Base-by-base conservation (phyloP, 192 early-diverging fungal species). In the Dissophora ornata region DNA sequence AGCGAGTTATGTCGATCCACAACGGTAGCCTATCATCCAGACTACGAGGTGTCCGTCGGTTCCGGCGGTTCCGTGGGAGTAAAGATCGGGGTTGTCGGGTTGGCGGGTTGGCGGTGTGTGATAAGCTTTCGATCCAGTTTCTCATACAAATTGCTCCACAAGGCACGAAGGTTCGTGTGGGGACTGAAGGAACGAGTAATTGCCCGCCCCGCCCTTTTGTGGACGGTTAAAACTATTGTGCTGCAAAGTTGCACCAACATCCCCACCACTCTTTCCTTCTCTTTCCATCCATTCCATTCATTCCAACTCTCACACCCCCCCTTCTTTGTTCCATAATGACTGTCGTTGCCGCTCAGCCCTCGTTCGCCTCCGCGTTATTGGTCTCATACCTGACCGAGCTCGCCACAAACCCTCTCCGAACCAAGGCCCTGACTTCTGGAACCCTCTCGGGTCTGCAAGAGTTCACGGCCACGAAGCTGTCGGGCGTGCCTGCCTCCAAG, bases 401-500 rank as follows among this genome's bases (percentile, higher is more conserved):
- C 13, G 82, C 82, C 10, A 75, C 83, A 36, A 75, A 89, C 45
- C 95, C 95, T 21, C 74, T 96, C 24, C 81, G 83, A 41, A 95
- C 95, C 56, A 96, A 96, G 84, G 90, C 93, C 21, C 71, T 83
- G 56, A 96, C 93, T 12, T 81, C 91, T 7, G 91, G 89, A 22
- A 79, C 87, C 5, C 87, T 96, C 49, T 87, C 91, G 68, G 90
- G 84, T 67, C 74, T 92, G 21, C 95, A 96, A 64, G 95, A 96
- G 65, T 80, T 90, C 58, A 85, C 90, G 16, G 93, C 93, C 25
- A 85, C 87, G 45, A 83, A 85, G 53, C 71, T 88, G 46, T 86
- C 89, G 12, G 73, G 73, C 73, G 67, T 77, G 73, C 73, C 73
- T 13, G 47, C 51, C 34, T 67, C 63, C 22, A 81, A 85, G 77